Evolutionary conservation across 2,329 filamentous ascomycete genomes (phyloP).

Genomic region (Apiospora sp.): DNA sequence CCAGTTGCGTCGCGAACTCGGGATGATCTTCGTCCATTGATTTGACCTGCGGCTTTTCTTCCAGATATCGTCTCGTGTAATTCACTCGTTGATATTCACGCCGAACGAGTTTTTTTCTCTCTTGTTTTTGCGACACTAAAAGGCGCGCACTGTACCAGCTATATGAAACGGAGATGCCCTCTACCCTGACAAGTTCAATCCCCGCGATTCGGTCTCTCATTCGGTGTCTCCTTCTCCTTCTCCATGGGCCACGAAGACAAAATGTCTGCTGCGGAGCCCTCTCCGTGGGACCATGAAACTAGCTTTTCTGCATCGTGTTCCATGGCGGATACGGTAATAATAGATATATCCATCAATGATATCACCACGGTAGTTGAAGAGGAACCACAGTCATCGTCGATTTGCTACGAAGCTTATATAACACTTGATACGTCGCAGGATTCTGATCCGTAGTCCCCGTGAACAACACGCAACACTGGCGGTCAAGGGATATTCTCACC

Average conservation of each 20-base stretch:
- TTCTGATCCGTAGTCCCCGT: background rate
- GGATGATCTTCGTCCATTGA: background rate
- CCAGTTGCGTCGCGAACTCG: background rate
- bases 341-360: background rate
- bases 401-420: background rate
- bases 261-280: background rate
- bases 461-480: background rate
- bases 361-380: background rate
- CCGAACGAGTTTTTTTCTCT: background rate
- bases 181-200: background rate
- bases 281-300: background rate
- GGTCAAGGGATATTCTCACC: background rate
- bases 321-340: background rate
- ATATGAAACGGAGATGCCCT: background rate
- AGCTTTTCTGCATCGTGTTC: conserved; percentile 4
- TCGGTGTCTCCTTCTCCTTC: background rate
- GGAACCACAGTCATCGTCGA: background rate
- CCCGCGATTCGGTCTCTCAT: background rate
- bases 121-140: background rate
- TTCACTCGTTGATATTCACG: too few species aligned
- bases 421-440: background rate
- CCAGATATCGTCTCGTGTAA: too few species aligned
- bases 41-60: background rate
- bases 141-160: background rate
- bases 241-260: background rate